Base-by-base conservation (phyloP, 2,329 filamentous ascomycete genomes). In the Aschersonia sp. region DNA sequence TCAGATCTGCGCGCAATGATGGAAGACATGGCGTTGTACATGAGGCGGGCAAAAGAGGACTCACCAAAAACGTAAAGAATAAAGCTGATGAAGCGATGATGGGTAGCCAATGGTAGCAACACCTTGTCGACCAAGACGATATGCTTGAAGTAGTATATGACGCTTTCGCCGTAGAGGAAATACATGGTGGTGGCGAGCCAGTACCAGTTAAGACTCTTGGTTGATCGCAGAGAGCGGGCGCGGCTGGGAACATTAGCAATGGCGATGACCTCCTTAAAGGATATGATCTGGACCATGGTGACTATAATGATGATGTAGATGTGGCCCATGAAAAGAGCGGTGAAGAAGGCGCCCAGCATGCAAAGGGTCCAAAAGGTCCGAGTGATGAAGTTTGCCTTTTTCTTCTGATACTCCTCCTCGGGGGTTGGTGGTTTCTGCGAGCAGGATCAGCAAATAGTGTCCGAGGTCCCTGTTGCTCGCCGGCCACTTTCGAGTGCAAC, bases 71-170 rank as follows among this genome's bases (percentile, higher is more conserved):
- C 85, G 68, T 98, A 98, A 56, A 98, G 85, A 67, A 94, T 85
- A 62, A 98, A 97, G 72, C 89, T 95, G 65, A 98, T 96, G 73
- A 98, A 98, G 56, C 92, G 80, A 65, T 98, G 92, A 70, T 98
- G 92, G 12, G 91, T 97, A 48, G 92, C 89, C 62, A 98, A 81
- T 6, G 92, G 92, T 50, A 96, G 73, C 52, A 98, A 73, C 44
- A 97, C 85, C 65, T 85, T 87, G 68, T 98, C 92, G 44, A 98
- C 89, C 50, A 98, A 72, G 43, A 98, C 82, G 55, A 98, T 91
- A 64, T 98, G 92, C 75, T 98, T 98, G 71, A 98, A 98, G 70
- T 98, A 98, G 72, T 98, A 98, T 60, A 98, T 95, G 61, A 98
- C 91, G 59, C 88, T 96, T 70, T 98, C 92, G 61, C 92, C 92